Percentiles rank a stretch among this genome's conserved stretches.
phyloP scores from a whole-genome alignment of 2,329 filamentous ascomycete species.

The Exophiala lecanii-corni region DNA sequence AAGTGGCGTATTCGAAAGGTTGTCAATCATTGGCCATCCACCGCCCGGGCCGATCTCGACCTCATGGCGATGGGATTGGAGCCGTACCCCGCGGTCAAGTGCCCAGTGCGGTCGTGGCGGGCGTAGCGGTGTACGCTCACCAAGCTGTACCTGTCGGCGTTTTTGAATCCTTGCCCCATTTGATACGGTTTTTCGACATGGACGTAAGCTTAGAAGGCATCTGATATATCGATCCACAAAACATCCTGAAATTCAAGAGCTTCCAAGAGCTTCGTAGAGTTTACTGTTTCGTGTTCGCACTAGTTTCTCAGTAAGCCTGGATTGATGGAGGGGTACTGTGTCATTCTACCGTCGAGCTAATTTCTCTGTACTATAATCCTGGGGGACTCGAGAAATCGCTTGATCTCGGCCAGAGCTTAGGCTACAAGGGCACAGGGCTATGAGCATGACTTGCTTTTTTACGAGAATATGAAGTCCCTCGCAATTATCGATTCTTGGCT shows the following conservation, averaged over 20 bases:
- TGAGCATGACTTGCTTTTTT: not conserved
- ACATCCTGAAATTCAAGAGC: no score
- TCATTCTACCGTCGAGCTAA: not conserved
- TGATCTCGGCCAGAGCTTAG: not conserved
- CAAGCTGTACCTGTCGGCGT: not conserved
- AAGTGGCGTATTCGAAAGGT: not conserved
- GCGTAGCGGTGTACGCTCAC: no score
- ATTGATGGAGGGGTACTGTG: not conserved
- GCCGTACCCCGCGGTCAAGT: not conserved
- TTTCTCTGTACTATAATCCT: no score
- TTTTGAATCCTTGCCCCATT: not conserved
- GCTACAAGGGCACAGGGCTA: no score
- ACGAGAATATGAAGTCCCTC: not conserved
- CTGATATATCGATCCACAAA: not conserved
- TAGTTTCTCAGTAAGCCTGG: conserved; percentile 1
- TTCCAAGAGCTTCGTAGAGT: no score
- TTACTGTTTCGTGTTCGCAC: not conserved
- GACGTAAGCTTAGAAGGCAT: not conserved
- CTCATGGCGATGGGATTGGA: no score
- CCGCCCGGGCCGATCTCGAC: not conserved
- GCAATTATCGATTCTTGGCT: not conserved
- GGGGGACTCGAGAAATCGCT: no score
- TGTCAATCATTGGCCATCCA: not conserved
- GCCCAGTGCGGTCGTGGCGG: no score
- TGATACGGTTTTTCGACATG: not conserved